Percentiles rank a stretch among this genome's conserved stretches.
These are phyloP conservation scores for Plasmodium gonderi DNA, from an alignment of 169 alveolate genomes.

Conservation along the genomic window DNA sequence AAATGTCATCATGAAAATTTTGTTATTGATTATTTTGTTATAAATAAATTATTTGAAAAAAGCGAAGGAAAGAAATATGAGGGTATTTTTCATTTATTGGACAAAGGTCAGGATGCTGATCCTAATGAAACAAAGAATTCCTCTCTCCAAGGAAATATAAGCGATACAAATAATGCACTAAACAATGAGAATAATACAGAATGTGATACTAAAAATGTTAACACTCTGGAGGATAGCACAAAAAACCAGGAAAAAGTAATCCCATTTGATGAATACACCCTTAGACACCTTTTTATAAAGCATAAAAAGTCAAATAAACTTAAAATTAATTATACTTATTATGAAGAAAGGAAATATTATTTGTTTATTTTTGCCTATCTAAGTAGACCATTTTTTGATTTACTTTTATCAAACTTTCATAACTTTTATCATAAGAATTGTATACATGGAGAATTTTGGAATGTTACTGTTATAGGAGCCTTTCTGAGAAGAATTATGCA, in stretches of 20 bases:
- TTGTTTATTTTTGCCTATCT: constrained; percentile 37
- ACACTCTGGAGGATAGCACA: too few relatives aligned
- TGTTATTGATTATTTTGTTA: background rate
- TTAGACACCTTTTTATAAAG: background rate
- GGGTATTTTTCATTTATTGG: background rate
- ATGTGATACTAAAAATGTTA: too few relatives aligned
- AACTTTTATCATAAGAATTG: background rate
- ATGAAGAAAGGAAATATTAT: constrained; percentile 32
- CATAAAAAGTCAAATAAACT: background rate
- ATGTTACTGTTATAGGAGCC: background rate
- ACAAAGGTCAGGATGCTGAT: background rate
- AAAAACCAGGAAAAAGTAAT: background rate
- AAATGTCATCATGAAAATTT: background rate
- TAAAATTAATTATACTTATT: background rate
- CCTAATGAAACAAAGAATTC: background rate
- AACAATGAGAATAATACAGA: too few relatives aligned
- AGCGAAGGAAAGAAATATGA: background rate
- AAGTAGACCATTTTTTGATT: constrained; percentile 32
- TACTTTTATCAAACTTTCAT: constrained; percentile 6
- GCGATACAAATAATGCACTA: background rate
- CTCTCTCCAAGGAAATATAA: background rate
- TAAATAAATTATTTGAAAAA: background rate
- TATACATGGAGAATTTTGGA: background rate
- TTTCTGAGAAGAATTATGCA: constrained; percentile 51
- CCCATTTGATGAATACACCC: background rate